These are phyloP conservation scores for Pharnaceum exiguum DNA, from an alignment of 148 eudicot species.

Conservation along the genomic window DNA sequence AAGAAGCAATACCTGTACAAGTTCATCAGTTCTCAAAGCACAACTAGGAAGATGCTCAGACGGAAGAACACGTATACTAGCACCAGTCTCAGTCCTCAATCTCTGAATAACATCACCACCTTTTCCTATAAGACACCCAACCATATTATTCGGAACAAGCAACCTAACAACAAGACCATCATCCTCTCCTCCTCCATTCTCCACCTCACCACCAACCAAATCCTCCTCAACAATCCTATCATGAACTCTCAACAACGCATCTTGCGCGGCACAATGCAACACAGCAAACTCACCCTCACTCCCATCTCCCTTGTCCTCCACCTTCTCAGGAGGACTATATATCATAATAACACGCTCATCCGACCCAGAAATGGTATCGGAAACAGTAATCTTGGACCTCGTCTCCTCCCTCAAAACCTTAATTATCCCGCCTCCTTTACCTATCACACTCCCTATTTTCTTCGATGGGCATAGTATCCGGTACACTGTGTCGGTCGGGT, in stretches of 20 bases:
- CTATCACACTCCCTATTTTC: conserved; percentile 77
- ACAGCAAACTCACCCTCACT: conserved; percentile 31
- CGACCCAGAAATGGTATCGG: conserved; percentile 65
- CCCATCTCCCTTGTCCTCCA: conserved; percentile 18
- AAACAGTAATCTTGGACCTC: conserved; percentile 63
- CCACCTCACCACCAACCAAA: conserved; percentile 36
- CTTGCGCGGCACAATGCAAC: conserved; percentile 67
- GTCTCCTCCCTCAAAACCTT: conserved; percentile 75
- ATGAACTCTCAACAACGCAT: conserved; percentile 73
- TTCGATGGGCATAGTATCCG: conserved; percentile 62
- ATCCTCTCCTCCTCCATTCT: conserved; percentile 25
- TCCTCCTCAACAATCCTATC: conserved; percentile 65
- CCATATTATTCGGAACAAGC: conserved; percentile 66
- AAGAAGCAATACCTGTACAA: conserved; percentile 56
- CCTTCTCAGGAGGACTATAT: conserved; percentile 44
- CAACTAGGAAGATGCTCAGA: conserved; percentile 66
- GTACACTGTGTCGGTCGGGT: conserved; percentile 58
- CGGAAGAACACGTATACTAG: conserved; percentile 71
- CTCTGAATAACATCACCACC: conserved; percentile 76
- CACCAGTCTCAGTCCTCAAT: conserved; percentile 71
- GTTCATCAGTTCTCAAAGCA: conserved; percentile 58
- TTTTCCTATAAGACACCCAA: conserved; percentile 73
- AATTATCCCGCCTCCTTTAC: conserved; percentile 75
- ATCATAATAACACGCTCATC: conserved; percentile 69
- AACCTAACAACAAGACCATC: conserved; percentile 56